Percentiles rank a stretch among this genome's conserved stretches.
Evolutionary conservation across 495 filamentous ascomycete genomes (phyloP).

Genomic region (Xylaria bambusicola): DNA sequence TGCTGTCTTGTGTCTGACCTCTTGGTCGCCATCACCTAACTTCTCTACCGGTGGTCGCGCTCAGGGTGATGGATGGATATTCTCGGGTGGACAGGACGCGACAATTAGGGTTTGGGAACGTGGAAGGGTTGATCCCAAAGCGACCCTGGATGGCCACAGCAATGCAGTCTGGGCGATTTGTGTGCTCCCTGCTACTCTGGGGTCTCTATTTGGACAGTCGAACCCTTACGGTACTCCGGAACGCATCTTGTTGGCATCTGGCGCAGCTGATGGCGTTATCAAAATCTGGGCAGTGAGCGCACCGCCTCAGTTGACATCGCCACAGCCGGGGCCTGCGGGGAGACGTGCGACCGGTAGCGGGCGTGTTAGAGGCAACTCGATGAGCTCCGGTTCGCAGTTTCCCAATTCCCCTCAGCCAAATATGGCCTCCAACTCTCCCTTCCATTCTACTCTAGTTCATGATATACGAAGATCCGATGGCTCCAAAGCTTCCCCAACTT

Average conservation of each 20-base stretch:
- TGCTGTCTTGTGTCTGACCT: slow-evolving; percentile 82
- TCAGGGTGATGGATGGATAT: slow-evolving; percentile 92
- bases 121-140: slow-evolving; percentile 91
- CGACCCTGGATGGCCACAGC: slow-evolving; percentile 89
- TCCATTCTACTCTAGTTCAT: slow-evolving; percentile 71
- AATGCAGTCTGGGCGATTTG: slow-evolving; percentile 96
- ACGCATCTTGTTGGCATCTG: slow-evolving; percentile 85
- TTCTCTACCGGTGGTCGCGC: slow-evolving; percentile 86
- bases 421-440: slow-evolving; percentile 63
- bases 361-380: slow-evolving; percentile 82
- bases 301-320: slow-evolving; percentile 80
- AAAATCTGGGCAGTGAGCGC: slow-evolving; percentile 93
- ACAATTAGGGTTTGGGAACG: slow-evolving; percentile 94
- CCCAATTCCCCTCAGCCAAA: slow-evolving; percentile 88
- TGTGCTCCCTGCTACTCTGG: slow-evolving; percentile 83
- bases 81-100: slow-evolving; percentile 93
- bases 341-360: slow-evolving; percentile 67
- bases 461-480: slow-evolving; percentile 69
- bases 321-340: slow-evolving; percentile 56
- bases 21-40: slow-evolving; percentile 79
- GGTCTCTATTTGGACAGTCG: slow-evolving; percentile 71
- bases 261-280: slow-evolving; percentile 86
- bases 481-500: slow-evolving; percentile 76
- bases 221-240: slow-evolving; percentile 74
- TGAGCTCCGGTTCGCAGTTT: slow-evolving; percentile 87